These are phyloP conservation scores for Hypomyces perniciosus DNA, from an alignment of 2,329 filamentous ascomycete species.

Conservation along the genomic window DNA sequence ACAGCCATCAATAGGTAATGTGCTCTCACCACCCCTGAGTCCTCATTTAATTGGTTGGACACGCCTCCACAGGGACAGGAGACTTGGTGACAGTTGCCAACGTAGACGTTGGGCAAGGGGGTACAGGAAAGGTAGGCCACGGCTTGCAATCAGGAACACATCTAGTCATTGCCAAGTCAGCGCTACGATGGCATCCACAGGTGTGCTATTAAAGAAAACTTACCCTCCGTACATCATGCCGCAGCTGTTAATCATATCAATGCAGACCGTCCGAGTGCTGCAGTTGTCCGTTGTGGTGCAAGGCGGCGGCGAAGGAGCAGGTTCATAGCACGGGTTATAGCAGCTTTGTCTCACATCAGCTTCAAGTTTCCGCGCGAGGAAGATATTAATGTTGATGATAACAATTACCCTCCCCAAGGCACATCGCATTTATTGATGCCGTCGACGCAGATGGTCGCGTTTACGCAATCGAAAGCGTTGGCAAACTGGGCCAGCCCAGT, in stretches of 20 bases:
- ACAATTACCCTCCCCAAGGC: slow-evolving; percentile 23
- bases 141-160: slow-evolving; percentile 21
- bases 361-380: not conserved
- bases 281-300: slow-evolving; percentile 19
- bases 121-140: slow-evolving; percentile 9
- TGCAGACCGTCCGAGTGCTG: slow-evolving; percentile 20
- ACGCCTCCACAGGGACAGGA: not conserved
- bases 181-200: not conserved
- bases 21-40: too few species aligned
- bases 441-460: slow-evolving; percentile 21
- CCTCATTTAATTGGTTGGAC: not conserved
- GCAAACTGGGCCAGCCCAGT: not conserved
- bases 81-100: not conserved
- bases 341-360: slow-evolving; percentile 20
- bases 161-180: slow-evolving; percentile 6
- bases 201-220: not conserved
- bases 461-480: not conserved
- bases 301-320: slow-evolving; percentile 17
- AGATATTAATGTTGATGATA: not conserved
- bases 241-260: slow-evolving; percentile 20
- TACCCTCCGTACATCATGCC: slow-evolving; percentile 21
- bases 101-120: slow-evolving; percentile 14
- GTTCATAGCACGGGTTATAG: slow-evolving; percentile 24
- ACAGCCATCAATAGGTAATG: too few species aligned
- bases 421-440: slow-evolving; percentile 23